Percentiles rank a stretch among this genome's conserved stretches.
Conservation (phyloP, 495 filamentous ascomycete genomes). For the Daldinia grandis region DNA sequence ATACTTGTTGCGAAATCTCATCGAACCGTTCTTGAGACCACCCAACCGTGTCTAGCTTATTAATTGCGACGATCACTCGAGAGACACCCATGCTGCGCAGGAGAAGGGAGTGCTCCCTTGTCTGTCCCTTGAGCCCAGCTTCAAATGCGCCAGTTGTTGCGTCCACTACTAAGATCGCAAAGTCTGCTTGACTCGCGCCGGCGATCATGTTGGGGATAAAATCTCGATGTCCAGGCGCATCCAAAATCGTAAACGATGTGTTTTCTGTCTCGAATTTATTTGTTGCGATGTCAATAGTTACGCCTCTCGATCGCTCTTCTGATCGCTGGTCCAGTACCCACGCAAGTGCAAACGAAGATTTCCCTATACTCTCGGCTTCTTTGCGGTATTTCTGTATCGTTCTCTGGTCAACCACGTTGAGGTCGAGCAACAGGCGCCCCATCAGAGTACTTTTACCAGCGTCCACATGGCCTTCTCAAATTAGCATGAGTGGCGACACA, state of each 20-base stretch:
- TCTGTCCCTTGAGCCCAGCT: constrained; percentile 91
- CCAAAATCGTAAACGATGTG: constrained; percentile 90
- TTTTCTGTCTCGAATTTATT: constrained; percentile 90
- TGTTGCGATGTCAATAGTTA: constrained; percentile 97
- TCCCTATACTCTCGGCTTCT: constrained; percentile 91
- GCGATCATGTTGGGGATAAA: constrained; percentile 99
- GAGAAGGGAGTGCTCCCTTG: constrained; percentile 89
- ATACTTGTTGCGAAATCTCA: constrained; percentile 84
- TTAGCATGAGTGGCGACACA: constrained; percentile 13
- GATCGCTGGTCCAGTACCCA: constrained; percentile 93
- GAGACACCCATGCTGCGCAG: constrained; percentile 92
- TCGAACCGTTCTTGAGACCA: constrained; percentile 85
- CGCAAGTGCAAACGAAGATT: constrained; percentile 92
- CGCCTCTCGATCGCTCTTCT: constrained; percentile 86
- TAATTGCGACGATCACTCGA: constrained; percentile 86
- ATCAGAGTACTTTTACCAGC: constrained; percentile 97
- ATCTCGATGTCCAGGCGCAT: constrained; percentile 92
- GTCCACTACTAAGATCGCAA: constrained; percentile 94
- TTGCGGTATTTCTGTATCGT: constrained; percentile 86
- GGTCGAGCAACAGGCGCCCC: constrained; percentile 91
- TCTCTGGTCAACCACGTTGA: constrained; percentile 84
- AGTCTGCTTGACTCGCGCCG: constrained; percentile 93
- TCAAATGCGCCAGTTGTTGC: constrained; percentile 89
- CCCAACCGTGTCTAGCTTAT: constrained; percentile 86
- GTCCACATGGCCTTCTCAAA: constrained; percentile 83